These are phyloP conservation scores for Phytophthora idaei DNA, from an alignment of 352 stramenopile genomes.

Conservation along the genomic window DNA sequence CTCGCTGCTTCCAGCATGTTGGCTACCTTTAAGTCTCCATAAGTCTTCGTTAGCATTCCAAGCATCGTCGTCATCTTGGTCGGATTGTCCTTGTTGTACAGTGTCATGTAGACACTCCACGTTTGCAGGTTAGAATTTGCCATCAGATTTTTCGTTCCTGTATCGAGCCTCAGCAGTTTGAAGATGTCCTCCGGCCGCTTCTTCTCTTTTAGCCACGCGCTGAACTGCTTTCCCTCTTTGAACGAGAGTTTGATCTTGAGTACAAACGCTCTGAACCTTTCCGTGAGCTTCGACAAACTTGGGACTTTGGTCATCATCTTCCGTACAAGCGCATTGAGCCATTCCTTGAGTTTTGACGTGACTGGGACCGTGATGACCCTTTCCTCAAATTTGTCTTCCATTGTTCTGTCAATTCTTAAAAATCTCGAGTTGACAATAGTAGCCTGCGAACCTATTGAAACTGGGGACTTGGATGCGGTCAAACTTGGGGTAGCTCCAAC, in stretches of 20 bases:
- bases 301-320: neutral
- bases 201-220: slow-evolving; percentile 5
- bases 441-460: too few relatives aligned
- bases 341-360: too few relatives aligned
- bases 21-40: neutral
- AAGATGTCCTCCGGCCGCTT: slow-evolving; percentile 9
- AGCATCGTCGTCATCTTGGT: slow-evolving; percentile 3
- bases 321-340: too few relatives aligned
- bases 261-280: slow-evolving; percentile 1
- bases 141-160: neutral
- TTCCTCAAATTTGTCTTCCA: too few relatives aligned
- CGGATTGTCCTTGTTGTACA: slow-evolving; percentile 5
- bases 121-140: neutral
- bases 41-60: neutral
- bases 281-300: neutral
- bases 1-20: slow-evolving; percentile 1
- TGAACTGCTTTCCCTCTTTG: neutral
- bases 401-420: too few relatives aligned
- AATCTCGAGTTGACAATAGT: too few relatives aligned
- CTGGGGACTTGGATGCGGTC: too few relatives aligned
- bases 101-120: slow-evolving; percentile 9
- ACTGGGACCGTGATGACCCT: too few relatives aligned
- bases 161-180: slow-evolving; percentile 7
- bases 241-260: slow-evolving; percentile 1
- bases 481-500: too few relatives aligned